Conservation (phyloP, 176 grass and related monocot species). For the Hordeum vulgare region DNA sequence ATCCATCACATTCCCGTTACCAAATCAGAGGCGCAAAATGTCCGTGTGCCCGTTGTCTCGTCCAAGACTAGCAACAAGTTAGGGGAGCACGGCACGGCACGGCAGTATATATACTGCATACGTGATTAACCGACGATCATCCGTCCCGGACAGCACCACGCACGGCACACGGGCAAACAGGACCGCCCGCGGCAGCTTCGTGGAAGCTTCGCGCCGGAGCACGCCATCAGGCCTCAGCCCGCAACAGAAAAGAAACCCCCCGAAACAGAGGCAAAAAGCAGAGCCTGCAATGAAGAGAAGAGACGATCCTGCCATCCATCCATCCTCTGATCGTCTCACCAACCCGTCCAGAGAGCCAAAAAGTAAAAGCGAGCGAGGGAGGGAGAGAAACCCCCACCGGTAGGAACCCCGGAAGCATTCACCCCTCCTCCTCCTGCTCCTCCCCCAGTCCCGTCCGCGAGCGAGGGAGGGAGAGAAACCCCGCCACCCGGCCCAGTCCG, state of each 20-base stretch:
- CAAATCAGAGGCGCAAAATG: too few relatives aligned
- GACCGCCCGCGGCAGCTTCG: too few relatives aligned
- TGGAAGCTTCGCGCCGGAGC: too few relatives aligned
- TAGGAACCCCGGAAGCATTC: neutral
- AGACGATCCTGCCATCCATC: neutral
- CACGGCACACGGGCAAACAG: too few relatives aligned
- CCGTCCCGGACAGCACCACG: too few relatives aligned
- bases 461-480: too few relatives aligned
- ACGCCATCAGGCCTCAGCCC: neutral
- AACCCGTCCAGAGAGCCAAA: neutral
- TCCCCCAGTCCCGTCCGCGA: neutral
- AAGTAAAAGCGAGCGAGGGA: neutral
- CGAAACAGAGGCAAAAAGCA: neutral
- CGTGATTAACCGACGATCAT: too few relatives aligned
- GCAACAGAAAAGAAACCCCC: neutral
- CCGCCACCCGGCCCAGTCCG: neutral
- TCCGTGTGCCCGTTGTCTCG: too few relatives aligned
- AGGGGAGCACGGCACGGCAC: too few relatives aligned
- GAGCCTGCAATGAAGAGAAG: neutral
- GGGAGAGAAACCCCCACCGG: neutral
- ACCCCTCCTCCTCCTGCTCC: neutral
- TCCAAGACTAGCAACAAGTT: too few relatives aligned
- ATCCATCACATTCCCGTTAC: too few relatives aligned
- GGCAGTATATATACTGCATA: too few relatives aligned
- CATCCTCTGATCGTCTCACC: constrained; percentile 4